Conservation (phyloP, 1,284 basidiomycete species). For the Cronartium quercuum region DNA sequence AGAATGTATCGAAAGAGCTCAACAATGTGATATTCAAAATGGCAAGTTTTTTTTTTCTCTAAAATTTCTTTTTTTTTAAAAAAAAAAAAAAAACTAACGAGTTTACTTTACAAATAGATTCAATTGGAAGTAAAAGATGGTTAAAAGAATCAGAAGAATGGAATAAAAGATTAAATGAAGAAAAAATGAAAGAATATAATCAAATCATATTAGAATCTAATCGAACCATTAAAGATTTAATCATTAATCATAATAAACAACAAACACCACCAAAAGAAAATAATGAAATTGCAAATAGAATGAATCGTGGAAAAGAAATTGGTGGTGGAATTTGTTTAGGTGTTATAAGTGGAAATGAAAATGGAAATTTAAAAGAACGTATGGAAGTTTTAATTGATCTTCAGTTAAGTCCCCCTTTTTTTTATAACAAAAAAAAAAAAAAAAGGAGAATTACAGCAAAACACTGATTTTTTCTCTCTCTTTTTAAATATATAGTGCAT, state of each 20-base stretch:
- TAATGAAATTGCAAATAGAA: slow-evolving; percentile 5
- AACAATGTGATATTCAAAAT: not conserved
- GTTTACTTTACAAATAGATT: not conserved
- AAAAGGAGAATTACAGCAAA: too few relatives aligned
- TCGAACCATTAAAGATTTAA: slow-evolving; percentile 11
- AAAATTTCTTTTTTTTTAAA: not conserved
- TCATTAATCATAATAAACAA: not conserved
- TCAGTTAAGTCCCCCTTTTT: not conserved
- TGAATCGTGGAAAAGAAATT: slow-evolving; percentile 24
- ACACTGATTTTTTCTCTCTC: not conserved
- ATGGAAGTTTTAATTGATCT: slow-evolving; percentile 34
- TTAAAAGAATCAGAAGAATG: not conserved
- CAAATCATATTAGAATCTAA: not conserved
- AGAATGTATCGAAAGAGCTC: not conserved
- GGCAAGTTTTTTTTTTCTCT: not conserved
- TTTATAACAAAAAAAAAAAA: too few relatives aligned
- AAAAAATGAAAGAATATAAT: not conserved
- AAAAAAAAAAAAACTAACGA: too few relatives aligned
- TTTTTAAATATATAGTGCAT: not conserved
- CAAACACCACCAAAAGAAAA: not conserved
- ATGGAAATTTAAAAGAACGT: not conserved
- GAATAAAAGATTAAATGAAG: not conserved
- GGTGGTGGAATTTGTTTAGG: slow-evolving; percentile 22
- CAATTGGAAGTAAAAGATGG: slow-evolving; percentile 5
- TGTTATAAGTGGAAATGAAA: not conserved